Evolutionary conservation across 2,329 filamentous ascomycete species (phyloP), one percentile per base, ranked within the genome.

Genomic region (Aspergillus fumigatiaffinis): DNA sequence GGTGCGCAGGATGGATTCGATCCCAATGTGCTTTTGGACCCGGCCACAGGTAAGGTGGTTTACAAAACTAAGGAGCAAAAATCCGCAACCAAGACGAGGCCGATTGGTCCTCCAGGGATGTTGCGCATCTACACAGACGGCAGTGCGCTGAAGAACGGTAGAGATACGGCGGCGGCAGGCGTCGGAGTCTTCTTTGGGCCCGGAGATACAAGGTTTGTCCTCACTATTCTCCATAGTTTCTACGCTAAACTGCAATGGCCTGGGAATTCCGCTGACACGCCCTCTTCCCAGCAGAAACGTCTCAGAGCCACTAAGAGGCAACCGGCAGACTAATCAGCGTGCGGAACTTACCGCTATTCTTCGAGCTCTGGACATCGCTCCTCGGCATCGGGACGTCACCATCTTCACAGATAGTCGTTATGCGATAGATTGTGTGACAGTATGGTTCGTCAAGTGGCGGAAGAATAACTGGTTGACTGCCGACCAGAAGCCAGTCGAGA

Each of bases 321-420:
- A 82, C 17, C 80, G 82, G 9, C 94, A 97, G 75, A 97, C 94
- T 0, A 99, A 99, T 71, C 91, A 97, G 73, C 89, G 94, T 3
- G 94, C 93, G n/a, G 94, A 99, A 77, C 80, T 99, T 57, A 92
- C 90, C 25, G 94, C 92, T 7, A 88, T 97, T 61, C 80, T 90
- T 29, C 88, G 92, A 56, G 92, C 92, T 0, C 80, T 97, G 23
- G 86, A 97, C 68, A 84, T 88, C 49, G 86, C 87, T 1, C 87
- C 90, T 0, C 76, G 83, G 17, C 80, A 87, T 57, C 82, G 89
- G 56, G 80, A 86, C 58, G 83, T 95, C 12, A 82, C 87, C 56
- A 95, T 99, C 63, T 83, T 87, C 70, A 92, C 87, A n/a, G 94
- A 99, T 76, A 94, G 90, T 73, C 87, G 87, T 68, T 97, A 97